A percentile compares a stretch with the other conserved stretches of the same genome.
phyloP scores from a whole-genome alignment of 805 yeast genomes.

The Cyberlindnera americana region DNA sequence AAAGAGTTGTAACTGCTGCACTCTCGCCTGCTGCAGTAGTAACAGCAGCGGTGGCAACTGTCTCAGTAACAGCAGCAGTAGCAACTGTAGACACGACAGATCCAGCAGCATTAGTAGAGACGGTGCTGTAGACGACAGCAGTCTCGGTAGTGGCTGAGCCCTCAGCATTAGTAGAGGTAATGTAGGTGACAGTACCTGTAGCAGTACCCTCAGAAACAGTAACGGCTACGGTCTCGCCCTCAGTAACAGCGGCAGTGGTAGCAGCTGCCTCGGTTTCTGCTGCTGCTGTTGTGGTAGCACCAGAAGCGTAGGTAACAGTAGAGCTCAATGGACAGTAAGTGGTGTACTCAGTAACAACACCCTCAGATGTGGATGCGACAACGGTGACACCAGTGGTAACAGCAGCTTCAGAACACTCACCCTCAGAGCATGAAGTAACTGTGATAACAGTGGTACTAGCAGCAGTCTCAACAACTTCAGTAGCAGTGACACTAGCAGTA shows the following conservation, averaged over 20 bases:
- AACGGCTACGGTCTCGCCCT: too few relatives aligned
- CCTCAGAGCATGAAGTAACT: conserved; percentile 21
- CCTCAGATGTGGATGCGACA: conserved; percentile 9
- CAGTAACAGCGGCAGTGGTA: not conserved
- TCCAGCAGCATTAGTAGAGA: not conserved
- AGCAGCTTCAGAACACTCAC: conserved; percentile 21
- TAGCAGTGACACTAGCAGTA: not conserved
- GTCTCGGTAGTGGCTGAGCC: conserved; percentile 1
- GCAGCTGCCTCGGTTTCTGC: not conserved
- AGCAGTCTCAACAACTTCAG: not conserved
- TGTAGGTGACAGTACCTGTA: not conserved
- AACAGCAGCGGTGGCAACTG: not conserved
- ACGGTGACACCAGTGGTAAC: conserved; percentile 27
- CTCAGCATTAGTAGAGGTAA: conserved; percentile 1
- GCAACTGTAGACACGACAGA: not conserved
- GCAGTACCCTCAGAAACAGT: not conserved
- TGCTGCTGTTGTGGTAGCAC: not conserved
- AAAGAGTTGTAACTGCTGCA: not conserved
- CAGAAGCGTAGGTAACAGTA: not conserved
- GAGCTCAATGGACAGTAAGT: conserved; percentile 13
- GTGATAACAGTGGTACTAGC: conserved; percentile 13
- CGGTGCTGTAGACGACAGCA: conserved; percentile 1
- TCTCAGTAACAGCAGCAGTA: not conserved
- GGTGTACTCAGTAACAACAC: conserved; percentile 9
- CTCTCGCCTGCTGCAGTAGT: not conserved